Conservation (phyloP, 2,329 filamentous ascomycete genomes). For the Penicillium sclerotigenum region DNA sequence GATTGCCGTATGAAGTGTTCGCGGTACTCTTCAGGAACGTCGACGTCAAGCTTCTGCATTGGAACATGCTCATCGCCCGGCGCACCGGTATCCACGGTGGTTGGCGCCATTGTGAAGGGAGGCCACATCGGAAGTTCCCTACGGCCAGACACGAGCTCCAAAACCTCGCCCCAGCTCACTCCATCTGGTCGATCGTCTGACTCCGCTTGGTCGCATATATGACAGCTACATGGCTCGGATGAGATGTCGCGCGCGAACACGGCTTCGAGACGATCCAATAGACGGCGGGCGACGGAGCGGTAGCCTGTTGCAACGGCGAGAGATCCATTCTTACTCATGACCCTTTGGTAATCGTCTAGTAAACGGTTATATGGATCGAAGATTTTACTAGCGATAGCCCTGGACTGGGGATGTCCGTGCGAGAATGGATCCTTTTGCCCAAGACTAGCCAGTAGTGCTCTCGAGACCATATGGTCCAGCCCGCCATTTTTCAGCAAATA, state of each 20-base stretch:
- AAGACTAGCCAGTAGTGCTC: conserved; percentile 59
- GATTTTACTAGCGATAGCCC: conserved; percentile 66
- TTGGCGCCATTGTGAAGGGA: conserved; percentile 70
- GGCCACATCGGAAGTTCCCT: conserved; percentile 85
- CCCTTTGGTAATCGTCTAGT: conserved; percentile 79
- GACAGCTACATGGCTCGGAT: conserved; percentile 75
- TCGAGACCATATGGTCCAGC: conserved; percentile 67
- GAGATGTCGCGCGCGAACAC: conserved; percentile 93
- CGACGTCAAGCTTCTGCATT: conserved; percentile 81
- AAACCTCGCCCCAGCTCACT: conserved; percentile 89
- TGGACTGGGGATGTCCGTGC: conserved; percentile 60
- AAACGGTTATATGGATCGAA: conserved; percentile 81
- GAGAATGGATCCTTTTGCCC: conserved; percentile 55
- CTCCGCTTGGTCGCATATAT: conserved; percentile 73
- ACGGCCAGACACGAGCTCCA: conserved; percentile 87
- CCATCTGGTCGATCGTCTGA: conserved; percentile 57
- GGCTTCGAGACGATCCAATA: conserved; percentile 86
- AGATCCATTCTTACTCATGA: conserved; percentile 80
- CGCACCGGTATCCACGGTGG: conserved; percentile 56
- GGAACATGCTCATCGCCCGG: conserved; percentile 53
- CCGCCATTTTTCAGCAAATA: conserved; percentile 90
- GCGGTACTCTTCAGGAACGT: conserved; percentile 88
- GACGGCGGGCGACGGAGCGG: conserved; percentile 82
- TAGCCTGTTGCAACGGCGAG: conserved; percentile 94
- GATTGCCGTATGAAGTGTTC: conserved; percentile 90